phyloP scores from a whole-genome alignment of 441 rosid genomes.

The Croton setiger region DNA sequence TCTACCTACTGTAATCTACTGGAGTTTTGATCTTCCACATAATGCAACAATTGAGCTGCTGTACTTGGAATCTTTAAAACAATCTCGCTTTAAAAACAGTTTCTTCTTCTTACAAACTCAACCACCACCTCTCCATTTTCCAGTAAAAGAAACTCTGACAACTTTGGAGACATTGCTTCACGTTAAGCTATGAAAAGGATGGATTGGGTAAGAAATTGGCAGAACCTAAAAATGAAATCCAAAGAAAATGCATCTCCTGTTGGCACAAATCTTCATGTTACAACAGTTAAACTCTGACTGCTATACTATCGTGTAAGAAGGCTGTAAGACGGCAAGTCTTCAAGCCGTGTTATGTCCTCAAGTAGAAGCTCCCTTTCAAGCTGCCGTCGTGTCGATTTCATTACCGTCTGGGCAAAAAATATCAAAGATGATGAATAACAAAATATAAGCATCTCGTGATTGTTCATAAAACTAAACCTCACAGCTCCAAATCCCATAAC shows the following conservation, averaged over 20 bases:
- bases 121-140: background rate
- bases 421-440: background rate
- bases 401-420: constrained; percentile 58
- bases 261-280: constrained; percentile 27
- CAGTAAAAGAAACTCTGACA: constrained; percentile 18
- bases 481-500: no score
- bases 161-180: constrained; percentile 15
- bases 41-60: background rate
- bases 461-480: background rate
- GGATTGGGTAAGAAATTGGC: background rate
- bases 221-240: constrained; percentile 2
- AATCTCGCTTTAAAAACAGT: constrained; percentile 9
- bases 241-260: constrained; percentile 19
- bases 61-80: constrained; percentile 2
- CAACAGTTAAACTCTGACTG: constrained; percentile 23
- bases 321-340: constrained; percentile 78
- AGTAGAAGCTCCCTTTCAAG: constrained; percentile 84
- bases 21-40: background rate
- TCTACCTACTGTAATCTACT: background rate
- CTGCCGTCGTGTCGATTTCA: constrained; percentile 90
- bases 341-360: constrained; percentile 62
- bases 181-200: constrained; percentile 9
- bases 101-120: constrained; percentile 21
- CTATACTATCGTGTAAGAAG: constrained; percentile 55
- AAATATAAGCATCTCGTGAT: background rate